Evolutionary conservation across 192 early-diverging fungal genomes (phyloP).

Genomic region (Pilaira anomala): DNA sequence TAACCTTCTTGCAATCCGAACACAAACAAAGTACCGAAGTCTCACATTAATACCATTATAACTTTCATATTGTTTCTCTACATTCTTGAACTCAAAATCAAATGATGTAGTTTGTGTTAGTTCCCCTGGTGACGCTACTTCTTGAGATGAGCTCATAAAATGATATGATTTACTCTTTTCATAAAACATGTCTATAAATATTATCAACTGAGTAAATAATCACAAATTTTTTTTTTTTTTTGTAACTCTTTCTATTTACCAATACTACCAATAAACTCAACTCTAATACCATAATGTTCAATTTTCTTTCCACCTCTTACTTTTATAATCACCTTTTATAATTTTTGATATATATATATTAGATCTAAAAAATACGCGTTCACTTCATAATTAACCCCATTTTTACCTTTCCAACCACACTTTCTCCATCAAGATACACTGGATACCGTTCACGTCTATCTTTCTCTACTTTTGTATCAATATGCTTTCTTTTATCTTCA

Average conservation of each 20-base stretch:
- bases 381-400: background rate
- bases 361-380: background rate
- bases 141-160: conserved; percentile 90
- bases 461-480: conserved; percentile 93
- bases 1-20: conserved; percentile 83
- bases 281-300: conserved; percentile 98
- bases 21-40: conserved; percentile 94
- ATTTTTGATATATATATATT: background rate
- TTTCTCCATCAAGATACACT: conserved; percentile 95
- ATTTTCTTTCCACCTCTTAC: conserved; percentile 87
- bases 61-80: conserved; percentile 99
- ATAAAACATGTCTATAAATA: conserved; percentile 82
- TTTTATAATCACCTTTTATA: conserved; percentile 54
- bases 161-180: conserved; percentile 94
- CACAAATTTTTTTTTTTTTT: background rate
- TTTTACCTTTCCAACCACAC: conserved; percentile 86
- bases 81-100: conserved; percentile 98
- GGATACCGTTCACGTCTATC: conserved; percentile 90
- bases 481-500: conserved; percentile 86
- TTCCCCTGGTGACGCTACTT: conserved; percentile 92
- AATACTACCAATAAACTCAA: conserved; percentile 98
- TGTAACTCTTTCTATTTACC: conserved; percentile 44
- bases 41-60: conserved; percentile 99
- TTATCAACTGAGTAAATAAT: background rate
- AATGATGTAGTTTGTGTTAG: conserved; percentile 74